Base-by-base conservation (phyloP, 352 stramenopile genomes). In the Thalassiosira delicatula region DNA sequence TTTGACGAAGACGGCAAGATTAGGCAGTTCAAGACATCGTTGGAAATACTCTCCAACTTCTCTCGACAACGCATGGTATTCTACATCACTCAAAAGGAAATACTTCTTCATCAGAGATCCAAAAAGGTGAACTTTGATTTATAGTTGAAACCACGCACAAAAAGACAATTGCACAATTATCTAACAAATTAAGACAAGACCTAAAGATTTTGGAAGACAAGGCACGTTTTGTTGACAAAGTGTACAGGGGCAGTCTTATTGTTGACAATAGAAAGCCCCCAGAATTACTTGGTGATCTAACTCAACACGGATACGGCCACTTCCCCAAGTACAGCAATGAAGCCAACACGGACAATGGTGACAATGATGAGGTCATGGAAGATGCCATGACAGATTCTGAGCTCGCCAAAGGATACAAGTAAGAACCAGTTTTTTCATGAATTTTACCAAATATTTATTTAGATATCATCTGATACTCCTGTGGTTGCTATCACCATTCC, bases 141-240 rank as follows among this genome's bases (percentile, higher is more conserved):
- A n/a, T n/a, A n/a, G n/a, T n/a, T n/a, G n/a, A n/a, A n/a, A n/a
- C n/a, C n/a, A n/a, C n/a, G n/a, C n/a, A n/a, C n/a, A n/a, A n/a
- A n/a, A n/a, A n/a, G n/a, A n/a, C n/a, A n/a, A n/a, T n/a, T n/a
- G n/a, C n/a, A n/a, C n/a, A n/a, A n/a, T n/a, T n/a, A n/a, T n/a
- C n/a, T n/a, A n/a, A n/a, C n/a, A n/a, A n/a, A n/a, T n/a, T n/a
- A n/a, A n/a, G n/a, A n/a, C n/a, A n/a, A n/a, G n/a, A n/a, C n/a
- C n/a, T n/a, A n/a, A n/a, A n/a, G n/a, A 96, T 97, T 19, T 88
- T 98, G 40, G 85, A 92, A 56, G 98, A 98, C 89, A 97, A 98
- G 82, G 97, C 98, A 54, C 95, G 96, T 2, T 99, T 99, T 83
- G 94, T 99, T 62, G 89, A 98, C 63, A 93, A 97, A 60, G 97